These are phyloP conservation scores for Trichoderma harzianum DNA, from an alignment of 2,329 filamentous ascomycete species.

Conservation along the genomic window DNA sequence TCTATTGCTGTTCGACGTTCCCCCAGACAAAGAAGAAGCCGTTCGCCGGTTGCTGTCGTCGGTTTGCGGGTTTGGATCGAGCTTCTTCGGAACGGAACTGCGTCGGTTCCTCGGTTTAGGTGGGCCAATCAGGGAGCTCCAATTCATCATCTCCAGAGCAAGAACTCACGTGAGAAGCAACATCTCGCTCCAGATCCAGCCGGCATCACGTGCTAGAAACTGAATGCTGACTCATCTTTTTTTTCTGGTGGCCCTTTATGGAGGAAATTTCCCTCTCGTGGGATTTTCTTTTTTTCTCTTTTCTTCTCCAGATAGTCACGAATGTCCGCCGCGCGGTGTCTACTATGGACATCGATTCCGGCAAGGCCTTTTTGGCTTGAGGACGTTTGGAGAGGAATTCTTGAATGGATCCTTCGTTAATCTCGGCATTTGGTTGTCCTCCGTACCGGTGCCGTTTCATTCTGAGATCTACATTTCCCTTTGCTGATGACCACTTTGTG, in stretches of 20 bases:
- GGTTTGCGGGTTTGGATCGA: constrained; percentile 23
- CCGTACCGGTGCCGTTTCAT: constrained; percentile 56
- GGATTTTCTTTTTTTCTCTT: constrained; percentile 27
- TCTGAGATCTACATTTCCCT: constrained; percentile 53
- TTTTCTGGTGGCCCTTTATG: background rate
- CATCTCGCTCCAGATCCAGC: background rate
- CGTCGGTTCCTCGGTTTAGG: constrained; percentile 44
- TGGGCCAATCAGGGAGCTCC: constrained; percentile 36
- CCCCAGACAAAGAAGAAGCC: background rate
- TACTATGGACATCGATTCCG: constrained; percentile 31
- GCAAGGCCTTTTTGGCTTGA: constrained; percentile 36
- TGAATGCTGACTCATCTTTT: background rate
- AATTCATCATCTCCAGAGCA: constrained; percentile 37
- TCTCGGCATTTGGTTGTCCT: constrained; percentile 47
- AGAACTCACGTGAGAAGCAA: constrained; percentile 27
- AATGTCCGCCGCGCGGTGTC: constrained; percentile 40
- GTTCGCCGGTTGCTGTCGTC: background rate
- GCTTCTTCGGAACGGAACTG: constrained; percentile 16
- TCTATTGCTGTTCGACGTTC: background rate
- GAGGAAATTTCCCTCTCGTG: constrained; percentile 6
- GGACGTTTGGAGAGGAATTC: constrained; percentile 45
- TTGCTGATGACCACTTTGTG: background rate
- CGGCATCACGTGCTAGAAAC: background rate
- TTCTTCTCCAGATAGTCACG: constrained; percentile 50
- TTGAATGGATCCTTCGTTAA: constrained; percentile 53